Evolutionary conservation across 2,329 filamentous ascomycete species (phyloP), one percentile per base, ranked within the genome.

Genomic region (Periconia macrospinosa): DNA sequence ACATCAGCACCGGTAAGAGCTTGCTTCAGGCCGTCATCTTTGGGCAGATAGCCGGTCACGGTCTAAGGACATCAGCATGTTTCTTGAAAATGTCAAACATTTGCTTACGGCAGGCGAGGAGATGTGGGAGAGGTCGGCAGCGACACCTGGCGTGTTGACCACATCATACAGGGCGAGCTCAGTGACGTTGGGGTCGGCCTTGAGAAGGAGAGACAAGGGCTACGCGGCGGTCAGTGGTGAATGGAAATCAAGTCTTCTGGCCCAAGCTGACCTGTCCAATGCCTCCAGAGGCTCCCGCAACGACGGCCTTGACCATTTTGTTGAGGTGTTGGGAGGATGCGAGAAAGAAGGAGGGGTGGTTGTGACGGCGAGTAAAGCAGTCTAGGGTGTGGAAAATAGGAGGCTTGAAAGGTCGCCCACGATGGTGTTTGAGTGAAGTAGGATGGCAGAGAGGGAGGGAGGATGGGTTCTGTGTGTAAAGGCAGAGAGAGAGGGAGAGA

Each of bases 81-180:
- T 15, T 47, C 20, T 13, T 27, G 47, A 45, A 57, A 33, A 56
- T 43, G 48, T 40, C 18, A 23, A 40, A 47, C 43, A 46, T 54
- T 49, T 50, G 45, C 90, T 61, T 83, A 88, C 86, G 63, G 94
- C 93, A 67, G 85, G 84, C 58, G 92, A 91, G 56, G 93, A 96
- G 79, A 99, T 97, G 84, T 99, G 94, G 57, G 92, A 97, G 56
- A 99, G 87, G 76, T 99, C 94, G 71, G 93, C 87, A 62, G 92
- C 91, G 73, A 99, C 94, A 78, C 94, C 94, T 68, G 92, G 92
- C 47, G 92, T 95, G 85, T 97, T 97, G 78, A 97, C 93, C 65
- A 99, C 92, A 96, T 99, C 94, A 83, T 97, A 99, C 69, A 99
- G 90, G 57, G 92, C 84, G 69, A 99, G 90, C 82, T 97, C 91